Evolutionary conservation across 2,329 filamentous ascomycete species (phyloP).

Genomic region (Geosmithia flava): DNA sequence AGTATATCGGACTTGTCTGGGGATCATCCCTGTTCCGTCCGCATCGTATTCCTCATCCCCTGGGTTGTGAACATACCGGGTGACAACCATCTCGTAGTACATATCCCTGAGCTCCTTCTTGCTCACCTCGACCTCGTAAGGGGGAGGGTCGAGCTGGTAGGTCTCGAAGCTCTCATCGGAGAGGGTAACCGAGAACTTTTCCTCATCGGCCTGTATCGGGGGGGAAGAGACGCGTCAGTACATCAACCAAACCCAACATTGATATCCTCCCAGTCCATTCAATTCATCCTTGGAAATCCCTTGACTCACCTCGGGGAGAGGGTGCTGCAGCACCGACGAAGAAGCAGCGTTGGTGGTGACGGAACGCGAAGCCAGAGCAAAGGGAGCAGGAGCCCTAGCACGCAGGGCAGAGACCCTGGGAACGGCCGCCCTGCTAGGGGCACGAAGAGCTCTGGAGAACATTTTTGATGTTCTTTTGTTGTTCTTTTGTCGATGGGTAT

Average conservation of each 20-base stretch:
- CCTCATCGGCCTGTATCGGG: conserved; percentile 66
- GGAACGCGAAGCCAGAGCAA: conserved; percentile 46
- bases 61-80: conserved; percentile 52
- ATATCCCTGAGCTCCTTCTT: conserved; percentile 99
- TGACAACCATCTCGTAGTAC: conserved; percentile 94
- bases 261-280: too few relatives aligned
- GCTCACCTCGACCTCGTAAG: conserved; percentile 84
- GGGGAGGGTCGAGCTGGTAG: conserved; percentile 92
- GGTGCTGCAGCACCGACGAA: conserved; percentile 65
- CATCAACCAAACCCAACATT: background rate
- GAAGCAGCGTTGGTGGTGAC: conserved; percentile 95
- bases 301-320: conserved; percentile 3
- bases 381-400: conserved; percentile 29
- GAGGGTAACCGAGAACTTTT: conserved; percentile 82
- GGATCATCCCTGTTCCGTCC: too few relatives aligned
- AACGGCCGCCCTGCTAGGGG: conserved; percentile 36
- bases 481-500: conserved; percentile 6
- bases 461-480: conserved; percentile 31
- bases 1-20: conserved; percentile 6
- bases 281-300: background rate
- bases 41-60: too few relatives aligned
- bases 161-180: conserved; percentile 99
- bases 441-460: conserved; percentile 60
- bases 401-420: conserved; percentile 33
- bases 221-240: conserved; percentile 8